Evolutionary conservation across 208 protist genomes (phyloP).

Genomic region (Leptomonas pyrrhocoris): DNA sequence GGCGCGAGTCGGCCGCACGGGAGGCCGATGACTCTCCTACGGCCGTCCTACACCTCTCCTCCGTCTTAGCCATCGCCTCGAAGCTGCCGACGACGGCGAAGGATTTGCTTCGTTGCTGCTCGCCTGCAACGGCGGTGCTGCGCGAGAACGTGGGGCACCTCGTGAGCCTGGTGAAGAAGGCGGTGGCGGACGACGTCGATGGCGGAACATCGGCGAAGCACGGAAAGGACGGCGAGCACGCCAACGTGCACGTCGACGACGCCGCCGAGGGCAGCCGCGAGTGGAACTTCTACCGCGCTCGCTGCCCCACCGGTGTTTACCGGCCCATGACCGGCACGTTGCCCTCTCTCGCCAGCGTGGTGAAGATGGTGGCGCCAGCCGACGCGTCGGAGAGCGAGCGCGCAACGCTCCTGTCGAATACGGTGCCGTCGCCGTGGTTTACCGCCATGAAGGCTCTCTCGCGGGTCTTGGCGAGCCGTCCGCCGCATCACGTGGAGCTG

Average conservation of each 20-base stretch:
- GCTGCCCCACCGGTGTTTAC: conserved; percentile 46
- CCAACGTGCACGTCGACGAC: neutral
- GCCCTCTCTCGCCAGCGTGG: conserved; percentile 54
- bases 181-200: conserved; percentile 29
- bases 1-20: conserved; percentile 76
- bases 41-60: conserved; percentile 81
- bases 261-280: conserved; percentile 7
- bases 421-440: conserved; percentile 63
- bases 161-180: conserved; percentile 60
- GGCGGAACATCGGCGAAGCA: neutral
- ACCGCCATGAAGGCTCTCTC: conserved; percentile 55
- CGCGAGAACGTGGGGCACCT: conserved; percentile 65
- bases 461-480: conserved; percentile 35
- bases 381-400: conserved; percentile 7
- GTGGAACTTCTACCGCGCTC: conserved; percentile 27
- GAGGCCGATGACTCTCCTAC: conserved; percentile 84
- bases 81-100: conserved; percentile 78
- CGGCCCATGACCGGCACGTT: conserved; percentile 83
- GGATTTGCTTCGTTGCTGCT: conserved; percentile 75
- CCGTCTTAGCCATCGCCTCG: conserved; percentile 80
- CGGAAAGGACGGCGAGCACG: neutral
- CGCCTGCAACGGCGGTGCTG: conserved; percentile 71
- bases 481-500: conserved; percentile 44
- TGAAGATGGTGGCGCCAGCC: conserved; percentile 18
- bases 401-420: conserved; percentile 16